phyloP scores from a whole-genome alignment of 306 rosid species.

The Canavalia ensiformis region DNA sequence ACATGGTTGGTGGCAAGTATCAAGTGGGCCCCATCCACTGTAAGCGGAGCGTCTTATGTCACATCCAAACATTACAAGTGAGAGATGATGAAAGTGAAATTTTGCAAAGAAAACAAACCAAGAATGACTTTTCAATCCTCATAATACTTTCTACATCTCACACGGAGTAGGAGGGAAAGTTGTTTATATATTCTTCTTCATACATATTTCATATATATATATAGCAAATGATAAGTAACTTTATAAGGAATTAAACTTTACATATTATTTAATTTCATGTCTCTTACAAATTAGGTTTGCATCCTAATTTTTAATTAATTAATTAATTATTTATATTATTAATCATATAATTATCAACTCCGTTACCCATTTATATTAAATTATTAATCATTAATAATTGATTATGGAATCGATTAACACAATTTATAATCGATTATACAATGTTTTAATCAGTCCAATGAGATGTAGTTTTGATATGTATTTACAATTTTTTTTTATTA shows the following conservation, averaged over 20 bases:
- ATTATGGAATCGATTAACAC: too few species aligned
- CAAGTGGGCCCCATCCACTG: not conserved
- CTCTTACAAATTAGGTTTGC: too few species aligned
- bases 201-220: not conserved
- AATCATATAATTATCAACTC: too few species aligned
- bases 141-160: not conserved
- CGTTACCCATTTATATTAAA: too few species aligned
- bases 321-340: too few species aligned
- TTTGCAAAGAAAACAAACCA: not conserved
- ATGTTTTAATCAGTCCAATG: too few species aligned
- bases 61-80: conserved; percentile 16
- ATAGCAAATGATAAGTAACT: not conserved
- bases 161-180: not conserved
- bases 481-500: too few species aligned
- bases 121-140: not conserved
- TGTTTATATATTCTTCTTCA: not conserved
- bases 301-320: too few species aligned
- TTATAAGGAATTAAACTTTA: not conserved
- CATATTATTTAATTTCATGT: too few species aligned
- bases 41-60: not conserved
- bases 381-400: too few species aligned
- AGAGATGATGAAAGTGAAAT: conserved; percentile 8
- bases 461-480: too few species aligned
- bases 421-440: too few species aligned
- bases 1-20: conserved; percentile 12